Evolutionary conservation across 257 asterid species (phyloP).

Genomic region (Nicotiana noctiflora): DNA sequence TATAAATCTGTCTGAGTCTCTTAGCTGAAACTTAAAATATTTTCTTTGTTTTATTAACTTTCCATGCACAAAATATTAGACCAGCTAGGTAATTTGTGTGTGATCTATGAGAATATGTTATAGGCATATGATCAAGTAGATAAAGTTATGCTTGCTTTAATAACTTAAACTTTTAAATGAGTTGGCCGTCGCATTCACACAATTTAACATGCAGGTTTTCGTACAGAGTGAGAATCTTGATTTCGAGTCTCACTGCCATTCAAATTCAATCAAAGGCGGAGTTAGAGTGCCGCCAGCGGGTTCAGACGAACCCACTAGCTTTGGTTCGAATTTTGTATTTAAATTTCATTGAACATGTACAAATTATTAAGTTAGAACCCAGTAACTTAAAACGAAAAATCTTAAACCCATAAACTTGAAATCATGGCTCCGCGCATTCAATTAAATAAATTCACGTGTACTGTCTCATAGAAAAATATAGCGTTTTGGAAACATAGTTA

Average conservation of each 20-base stretch:
- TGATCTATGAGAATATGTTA: background rate
- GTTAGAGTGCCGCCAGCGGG: no score
- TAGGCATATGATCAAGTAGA: background rate
- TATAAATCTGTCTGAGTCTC: background rate
- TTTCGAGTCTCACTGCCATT: no score
- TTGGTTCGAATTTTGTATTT: no score
- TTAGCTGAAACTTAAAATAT: background rate
- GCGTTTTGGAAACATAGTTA: background rate
- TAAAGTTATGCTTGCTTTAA: background rate
- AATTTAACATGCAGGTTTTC: background rate
- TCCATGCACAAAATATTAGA: background rate
- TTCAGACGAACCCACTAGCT: no score
- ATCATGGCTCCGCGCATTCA: no score
- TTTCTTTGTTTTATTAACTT: background rate
- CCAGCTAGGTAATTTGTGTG: background rate
- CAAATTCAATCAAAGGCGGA: no score
- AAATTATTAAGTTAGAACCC: no score
- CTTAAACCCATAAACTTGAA: no score
- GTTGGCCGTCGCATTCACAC: background rate
- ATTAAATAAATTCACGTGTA: no score
- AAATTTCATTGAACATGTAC: no score
- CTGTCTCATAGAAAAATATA: no score
- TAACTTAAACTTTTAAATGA: background rate
- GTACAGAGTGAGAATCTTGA: background rate
- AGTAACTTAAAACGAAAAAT: no score